phyloP scores from a whole-genome alignment of 1,284 basidiomycete species.

The Boletus semigastroideus region DNA sequence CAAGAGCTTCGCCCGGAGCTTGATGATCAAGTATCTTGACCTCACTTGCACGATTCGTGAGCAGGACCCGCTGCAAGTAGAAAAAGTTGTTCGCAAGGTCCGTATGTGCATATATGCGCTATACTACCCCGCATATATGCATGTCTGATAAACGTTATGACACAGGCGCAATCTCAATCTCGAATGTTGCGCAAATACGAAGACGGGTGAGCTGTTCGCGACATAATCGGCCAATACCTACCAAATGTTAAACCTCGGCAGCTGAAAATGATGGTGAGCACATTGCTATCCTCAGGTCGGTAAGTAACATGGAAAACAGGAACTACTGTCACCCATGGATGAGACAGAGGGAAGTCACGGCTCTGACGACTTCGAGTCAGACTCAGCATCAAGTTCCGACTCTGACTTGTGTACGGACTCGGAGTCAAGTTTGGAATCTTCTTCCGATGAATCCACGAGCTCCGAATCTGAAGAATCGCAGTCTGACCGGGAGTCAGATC shows the following conservation, averaged over 20 bases:
- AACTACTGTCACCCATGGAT: background rate
- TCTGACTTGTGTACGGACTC: background rate
- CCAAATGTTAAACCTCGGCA: background rate
- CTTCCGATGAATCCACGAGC: background rate
- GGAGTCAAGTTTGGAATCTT: background rate
- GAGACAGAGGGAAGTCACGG: background rate
- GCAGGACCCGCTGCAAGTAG: background rate
- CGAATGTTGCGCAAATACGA: background rate
- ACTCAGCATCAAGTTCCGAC: no score
- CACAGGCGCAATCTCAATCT: background rate
- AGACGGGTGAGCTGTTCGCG: background rate
- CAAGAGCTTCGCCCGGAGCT: background rate
- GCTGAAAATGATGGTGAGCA: background rate
- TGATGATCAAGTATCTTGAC: background rate
- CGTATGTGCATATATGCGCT: background rate
- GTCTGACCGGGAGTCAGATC: background rate
- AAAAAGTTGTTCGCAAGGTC: background rate
- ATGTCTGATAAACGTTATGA: background rate
- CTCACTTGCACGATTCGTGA: background rate
- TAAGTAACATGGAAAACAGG: background rate
- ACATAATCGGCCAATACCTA: background rate
- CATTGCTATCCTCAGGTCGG: background rate
- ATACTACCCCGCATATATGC: background rate
- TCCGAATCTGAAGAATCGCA: background rate
- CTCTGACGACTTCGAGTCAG: background rate